phyloP scores from a whole-genome alignment of 768 basidiomycete species.

The Boletus pseudopeckii region DNA sequence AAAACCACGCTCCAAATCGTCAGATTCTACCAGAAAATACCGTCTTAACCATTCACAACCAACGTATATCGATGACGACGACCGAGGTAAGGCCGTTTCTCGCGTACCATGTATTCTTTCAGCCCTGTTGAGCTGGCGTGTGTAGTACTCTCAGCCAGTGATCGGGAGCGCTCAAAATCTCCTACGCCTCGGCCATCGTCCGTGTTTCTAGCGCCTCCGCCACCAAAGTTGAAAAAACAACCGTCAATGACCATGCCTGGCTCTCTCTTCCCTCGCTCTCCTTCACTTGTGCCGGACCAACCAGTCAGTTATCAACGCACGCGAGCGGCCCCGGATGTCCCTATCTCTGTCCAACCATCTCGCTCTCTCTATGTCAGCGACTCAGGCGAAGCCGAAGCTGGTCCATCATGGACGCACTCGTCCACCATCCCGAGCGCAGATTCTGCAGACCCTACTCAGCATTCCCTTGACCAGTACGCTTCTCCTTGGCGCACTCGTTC shows the following conservation, averaged over 20 bases:
- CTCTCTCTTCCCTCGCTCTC: constrained; percentile 69
- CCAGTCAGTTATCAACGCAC: not conserved
- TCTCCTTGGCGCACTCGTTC: constrained; percentile 34
- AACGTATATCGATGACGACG: constrained; percentile 4
- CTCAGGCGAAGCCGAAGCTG: constrained; percentile 9
- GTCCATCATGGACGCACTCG: constrained; percentile 13
- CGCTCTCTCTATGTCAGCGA: not conserved
- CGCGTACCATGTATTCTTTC: not conserved
- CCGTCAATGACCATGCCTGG: constrained; percentile 71
- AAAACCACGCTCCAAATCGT: constrained; percentile 23
- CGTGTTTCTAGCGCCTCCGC: constrained; percentile 26
- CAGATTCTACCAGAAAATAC: constrained; percentile 5
- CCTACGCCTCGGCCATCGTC: constrained; percentile 13
- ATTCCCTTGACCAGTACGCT: constrained; percentile 15
- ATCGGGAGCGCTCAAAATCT: constrained; percentile 20
- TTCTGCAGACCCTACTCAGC: not conserved
- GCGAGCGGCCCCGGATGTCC: not conserved
- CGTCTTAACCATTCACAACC: not conserved
- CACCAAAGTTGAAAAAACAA: constrained; percentile 30
- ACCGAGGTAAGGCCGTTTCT: constrained; percentile 20
- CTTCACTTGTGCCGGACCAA: constrained; percentile 53
- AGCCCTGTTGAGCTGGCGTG: constrained; percentile 3
- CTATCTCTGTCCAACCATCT: not conserved
- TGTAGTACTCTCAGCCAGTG: constrained; percentile 22
- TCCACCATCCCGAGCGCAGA: constrained; percentile 3